These are phyloP conservation scores for Crithidia fasciculata DNA, from an alignment of 208 protist genomes.

Conservation along the genomic window DNA sequence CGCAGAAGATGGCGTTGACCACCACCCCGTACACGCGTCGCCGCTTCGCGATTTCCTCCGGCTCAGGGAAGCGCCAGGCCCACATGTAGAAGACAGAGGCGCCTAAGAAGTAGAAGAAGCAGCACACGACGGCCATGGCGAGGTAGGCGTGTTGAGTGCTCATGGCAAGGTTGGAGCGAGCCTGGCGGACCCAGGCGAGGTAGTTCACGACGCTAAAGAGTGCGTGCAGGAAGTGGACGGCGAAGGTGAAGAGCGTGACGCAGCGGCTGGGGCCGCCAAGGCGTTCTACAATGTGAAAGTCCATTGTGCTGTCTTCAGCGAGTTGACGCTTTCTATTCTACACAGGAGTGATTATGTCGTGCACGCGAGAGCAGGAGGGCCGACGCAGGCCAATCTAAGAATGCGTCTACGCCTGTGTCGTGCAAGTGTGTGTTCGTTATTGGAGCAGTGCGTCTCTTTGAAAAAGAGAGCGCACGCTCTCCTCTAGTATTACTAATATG, in stretches of 20 bases:
- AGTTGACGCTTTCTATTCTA: no score
- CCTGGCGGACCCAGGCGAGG: conserved; percentile 64
- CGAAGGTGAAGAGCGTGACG: conserved; percentile 71
- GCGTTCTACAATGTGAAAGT: conserved; percentile 53
- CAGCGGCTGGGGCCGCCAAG: conserved; percentile 66
- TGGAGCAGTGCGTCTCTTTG: no score
- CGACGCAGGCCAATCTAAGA: background rate
- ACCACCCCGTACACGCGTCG: conserved; percentile 80
- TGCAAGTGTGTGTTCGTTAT: no score
- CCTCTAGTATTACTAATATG: no score
- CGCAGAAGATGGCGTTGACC: conserved; percentile 80
- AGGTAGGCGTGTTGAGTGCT: conserved; percentile 60
- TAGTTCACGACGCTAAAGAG: conserved; percentile 78
- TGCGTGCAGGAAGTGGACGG: conserved; percentile 83
- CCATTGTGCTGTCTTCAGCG: conserved; percentile 15
- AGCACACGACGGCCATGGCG: conserved; percentile 67
- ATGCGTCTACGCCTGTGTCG: no score
- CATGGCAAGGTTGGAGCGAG: conserved; percentile 27
- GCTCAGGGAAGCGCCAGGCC: conserved; percentile 89
- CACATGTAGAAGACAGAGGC: conserved; percentile 91
- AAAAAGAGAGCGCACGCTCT: no score
- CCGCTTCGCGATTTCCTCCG: conserved; percentile 85
- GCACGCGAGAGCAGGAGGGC: no score
- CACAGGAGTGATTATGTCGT: no score
- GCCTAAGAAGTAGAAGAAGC: conserved; percentile 69